phyloP scores from a whole-genome alignment of 257 asterid species.

The Voacanga thouarsii region DNA sequence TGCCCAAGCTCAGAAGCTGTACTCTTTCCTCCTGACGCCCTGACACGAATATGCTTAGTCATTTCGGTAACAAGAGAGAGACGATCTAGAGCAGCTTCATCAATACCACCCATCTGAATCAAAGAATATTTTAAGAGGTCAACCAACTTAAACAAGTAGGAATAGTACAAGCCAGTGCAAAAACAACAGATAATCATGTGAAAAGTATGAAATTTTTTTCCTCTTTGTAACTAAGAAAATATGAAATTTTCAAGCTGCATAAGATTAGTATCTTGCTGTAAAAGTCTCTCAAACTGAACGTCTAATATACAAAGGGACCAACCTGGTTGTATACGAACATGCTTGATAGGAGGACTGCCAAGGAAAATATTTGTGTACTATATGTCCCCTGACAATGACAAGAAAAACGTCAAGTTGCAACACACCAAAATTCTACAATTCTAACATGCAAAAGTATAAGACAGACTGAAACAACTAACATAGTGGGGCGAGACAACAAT shows the following conservation, averaged over 20 bases:
- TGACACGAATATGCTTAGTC: slow-evolving; percentile 97
- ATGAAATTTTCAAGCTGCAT: background rate
- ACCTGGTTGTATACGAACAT: slow-evolving; percentile 99
- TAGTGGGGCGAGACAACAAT: background rate
- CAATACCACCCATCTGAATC: slow-evolving; percentile 97
- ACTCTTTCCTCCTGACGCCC: slow-evolving; percentile 85
- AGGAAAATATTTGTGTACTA: slow-evolving; percentile 91
- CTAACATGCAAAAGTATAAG: background rate
- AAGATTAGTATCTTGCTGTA: background rate
- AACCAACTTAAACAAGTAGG: background rate
- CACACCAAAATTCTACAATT: background rate
- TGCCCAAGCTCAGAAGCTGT: slow-evolving; percentile 93
- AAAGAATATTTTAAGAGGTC: background rate
- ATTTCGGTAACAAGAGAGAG: slow-evolving; percentile 98
- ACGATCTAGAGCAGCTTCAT: slow-evolving; percentile 98
- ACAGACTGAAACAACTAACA: background rate
- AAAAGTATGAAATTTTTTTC: background rate
- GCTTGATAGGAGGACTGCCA: slow-evolving; percentile 96
- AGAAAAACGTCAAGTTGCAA: background rate
- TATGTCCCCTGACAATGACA: slow-evolving; percentile 81
- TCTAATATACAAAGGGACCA: slow-evolving; percentile 11
- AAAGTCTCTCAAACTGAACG: background rate
- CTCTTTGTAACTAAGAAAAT: background rate
- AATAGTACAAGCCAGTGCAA: background rate
- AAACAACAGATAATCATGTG: background rate